phyloP scores from a whole-genome alignment of 1,284 basidiomycete species.

The Heterobasidion occidentale region DNA sequence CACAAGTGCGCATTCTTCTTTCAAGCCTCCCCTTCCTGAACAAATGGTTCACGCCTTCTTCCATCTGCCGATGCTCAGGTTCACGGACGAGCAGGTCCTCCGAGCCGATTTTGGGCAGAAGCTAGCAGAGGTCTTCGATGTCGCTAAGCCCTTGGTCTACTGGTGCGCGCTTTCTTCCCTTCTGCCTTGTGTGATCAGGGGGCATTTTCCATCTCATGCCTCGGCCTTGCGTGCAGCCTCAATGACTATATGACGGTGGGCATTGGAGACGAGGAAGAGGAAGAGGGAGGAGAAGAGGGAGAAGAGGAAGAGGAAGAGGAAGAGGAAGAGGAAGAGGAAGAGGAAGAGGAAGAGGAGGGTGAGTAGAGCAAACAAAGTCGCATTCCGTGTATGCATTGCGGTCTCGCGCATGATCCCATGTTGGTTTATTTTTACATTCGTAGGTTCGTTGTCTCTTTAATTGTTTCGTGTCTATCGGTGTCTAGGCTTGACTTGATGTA shows the following conservation, averaged over 20 bases:
- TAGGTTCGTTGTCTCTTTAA: no score
- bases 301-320: conserved; percentile 11
- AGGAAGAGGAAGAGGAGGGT: not conserved
- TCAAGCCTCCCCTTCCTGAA: not conserved
- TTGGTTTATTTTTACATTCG: no score
- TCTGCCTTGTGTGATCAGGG: not conserved
- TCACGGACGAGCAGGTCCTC: conserved; percentile 70
- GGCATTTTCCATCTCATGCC: not conserved
- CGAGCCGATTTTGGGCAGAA: conserved; percentile 57
- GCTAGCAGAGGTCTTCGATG: conserved; percentile 43
- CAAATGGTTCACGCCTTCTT: not conserved
- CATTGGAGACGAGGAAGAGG: conserved; percentile 28
- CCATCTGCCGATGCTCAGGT: conserved; percentile 34
- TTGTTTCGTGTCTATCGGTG: no score
- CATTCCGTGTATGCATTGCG: no score
- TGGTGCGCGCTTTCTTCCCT: conserved; percentile 43
- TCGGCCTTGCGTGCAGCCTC: conserved; percentile 34
- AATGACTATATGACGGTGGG: conserved; percentile 57
- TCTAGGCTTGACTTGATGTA: no score
- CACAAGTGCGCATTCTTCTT: not conserved
- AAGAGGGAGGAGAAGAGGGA: conserved; percentile 14
- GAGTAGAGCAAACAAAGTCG: not conserved
- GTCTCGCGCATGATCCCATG: no score
- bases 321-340: conserved; percentile 10
- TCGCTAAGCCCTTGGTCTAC: conserved; percentile 74